A percentile compares a stretch with the other conserved stretches of the same genome.
These are phyloP conservation scores for Plasmodium malariae DNA, from an alignment of 169 alveolate genomes.

Conservation along the genomic window DNA sequence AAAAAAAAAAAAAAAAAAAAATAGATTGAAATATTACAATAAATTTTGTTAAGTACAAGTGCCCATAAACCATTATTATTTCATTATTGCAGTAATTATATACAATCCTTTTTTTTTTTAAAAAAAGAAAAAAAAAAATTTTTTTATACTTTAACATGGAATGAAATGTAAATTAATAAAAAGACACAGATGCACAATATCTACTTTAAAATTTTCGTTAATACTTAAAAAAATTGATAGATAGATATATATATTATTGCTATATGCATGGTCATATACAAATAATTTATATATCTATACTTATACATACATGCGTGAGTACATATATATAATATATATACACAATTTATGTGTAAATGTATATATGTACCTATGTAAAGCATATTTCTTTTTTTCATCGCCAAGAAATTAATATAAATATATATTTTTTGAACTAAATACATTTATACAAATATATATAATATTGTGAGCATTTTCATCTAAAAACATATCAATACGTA, in stretches of 20 bases:
- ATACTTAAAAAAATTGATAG: slow-evolving; percentile 34
- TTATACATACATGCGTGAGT: slow-evolving; percentile 1
- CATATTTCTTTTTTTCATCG: not conserved
- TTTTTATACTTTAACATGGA: slow-evolving; percentile 11
- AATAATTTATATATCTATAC: not conserved
- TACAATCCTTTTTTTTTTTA: slow-evolving; percentile 4
- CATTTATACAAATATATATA: not conserved
- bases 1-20: not conserved
- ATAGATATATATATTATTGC: slow-evolving; percentile 4
- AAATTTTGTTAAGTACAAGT: slow-evolving; percentile 14
- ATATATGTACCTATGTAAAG: not conserved
- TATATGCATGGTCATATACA: not conserved
- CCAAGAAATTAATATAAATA: slow-evolving; percentile 25
- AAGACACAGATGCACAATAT: slow-evolving; percentile 34
- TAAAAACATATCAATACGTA: slow-evolving; percentile 22
- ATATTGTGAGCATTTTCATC: not conserved
- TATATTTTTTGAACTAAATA: not conserved
- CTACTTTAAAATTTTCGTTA: slow-evolving; percentile 20
- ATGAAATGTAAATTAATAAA: slow-evolving; percentile 32
- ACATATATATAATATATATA: no score
- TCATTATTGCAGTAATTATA: slow-evolving; percentile 7
- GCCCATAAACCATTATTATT: slow-evolving; percentile 2
- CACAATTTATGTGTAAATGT: no score
- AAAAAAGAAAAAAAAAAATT: slow-evolving; percentile 26
- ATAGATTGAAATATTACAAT: slow-evolving; percentile 6